These are phyloP conservation scores for Lycium ferocissimum DNA, from an alignment of 257 asterid genomes.

Conservation along the genomic window DNA sequence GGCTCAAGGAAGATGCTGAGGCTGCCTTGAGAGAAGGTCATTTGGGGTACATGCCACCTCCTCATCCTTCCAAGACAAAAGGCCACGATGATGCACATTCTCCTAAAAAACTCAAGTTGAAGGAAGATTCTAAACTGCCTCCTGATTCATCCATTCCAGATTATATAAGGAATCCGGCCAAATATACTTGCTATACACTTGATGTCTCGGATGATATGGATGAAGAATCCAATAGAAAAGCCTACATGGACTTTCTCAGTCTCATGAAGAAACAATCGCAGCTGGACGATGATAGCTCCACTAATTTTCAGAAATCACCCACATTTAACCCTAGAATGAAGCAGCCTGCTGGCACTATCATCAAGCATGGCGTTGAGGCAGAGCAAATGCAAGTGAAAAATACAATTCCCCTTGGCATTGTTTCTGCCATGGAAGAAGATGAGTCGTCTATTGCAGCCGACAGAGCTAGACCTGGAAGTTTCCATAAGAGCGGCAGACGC, in stretches of 20 bases:
- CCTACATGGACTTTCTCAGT: constrained; percentile 59
- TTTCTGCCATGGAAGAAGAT: constrained; percentile 76
- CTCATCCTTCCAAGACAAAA: background rate
- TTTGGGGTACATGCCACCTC: constrained; percentile 29
- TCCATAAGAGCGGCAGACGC: constrained; percentile 57
- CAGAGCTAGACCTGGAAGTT: constrained; percentile 23
- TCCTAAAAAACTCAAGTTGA: constrained; percentile 29
- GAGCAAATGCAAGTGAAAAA: constrained; percentile 39
- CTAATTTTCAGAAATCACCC: constrained; percentile 50
- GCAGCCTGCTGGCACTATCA: constrained; percentile 27
- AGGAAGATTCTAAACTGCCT: constrained; percentile 32
- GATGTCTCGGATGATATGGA: constrained; percentile 63
- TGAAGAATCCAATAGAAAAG: constrained; percentile 66
- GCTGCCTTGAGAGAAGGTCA: constrained; percentile 56
- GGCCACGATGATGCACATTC: background rate
- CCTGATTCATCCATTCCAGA: constrained; percentile 57
- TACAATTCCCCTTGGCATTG: constrained; percentile 50
- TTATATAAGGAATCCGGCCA: constrained; percentile 80
- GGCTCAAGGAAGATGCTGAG: constrained; percentile 83
- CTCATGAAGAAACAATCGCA: constrained; percentile 48
- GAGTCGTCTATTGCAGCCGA: constrained; percentile 28
- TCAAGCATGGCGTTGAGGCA: constrained; percentile 38
- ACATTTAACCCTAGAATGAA: constrained; percentile 66
- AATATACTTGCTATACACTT: constrained; percentile 69
- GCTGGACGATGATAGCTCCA: constrained; percentile 36